Evolutionary conservation across 768 basidiomycete species (phyloP), one percentile per base, ranked within the genome.

Genomic region (Daedalea quercina): DNA sequence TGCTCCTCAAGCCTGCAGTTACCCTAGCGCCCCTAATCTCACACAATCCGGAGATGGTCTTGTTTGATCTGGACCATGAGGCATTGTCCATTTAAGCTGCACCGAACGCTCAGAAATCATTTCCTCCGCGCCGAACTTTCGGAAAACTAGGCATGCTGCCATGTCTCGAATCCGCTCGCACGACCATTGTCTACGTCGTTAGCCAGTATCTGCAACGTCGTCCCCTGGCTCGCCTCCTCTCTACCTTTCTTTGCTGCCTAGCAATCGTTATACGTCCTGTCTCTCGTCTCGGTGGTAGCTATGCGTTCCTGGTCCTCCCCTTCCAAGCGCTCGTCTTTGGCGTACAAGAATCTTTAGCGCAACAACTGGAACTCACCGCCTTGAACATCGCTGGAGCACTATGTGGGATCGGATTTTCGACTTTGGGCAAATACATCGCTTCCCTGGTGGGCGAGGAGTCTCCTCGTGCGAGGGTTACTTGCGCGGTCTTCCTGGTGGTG

Each of bases 291-390:
- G 76, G 75, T 7, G 73, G 75, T 4, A 44, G 51, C 2, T 67
- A 58, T 24, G 74, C 73, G 17, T 77, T 73, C 59, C 65, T 76
- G 6, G 63, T 60, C 1, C 58, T 67, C 1, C 57, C 64, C 13
- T 56, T 78, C 35, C 75, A 77, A 50, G 78, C 78, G 51, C 69
- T 76, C 9, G 69, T 76, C 47, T 78, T 79, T 57, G 70, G 71
- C 20, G 70, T 73, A 1, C 74, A 79, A 56, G 70, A 74, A 37
- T 73, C 66, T 56, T 65, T 79, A 11, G 72, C 76, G 0, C 74
- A 78, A 56, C 75, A 78, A 59, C 57, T 78, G 3, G 77, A 77
- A 59, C 65, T 65, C 1, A 73, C 72, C 1, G 55, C 77, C 17
- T 65, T 78, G 24, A 74, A 76, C 51, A 65, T 75, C 47, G 61